phyloP scores from a whole-genome alignment of 2,329 filamentous ascomycete genomes.

The Diatrype stigma region DNA sequence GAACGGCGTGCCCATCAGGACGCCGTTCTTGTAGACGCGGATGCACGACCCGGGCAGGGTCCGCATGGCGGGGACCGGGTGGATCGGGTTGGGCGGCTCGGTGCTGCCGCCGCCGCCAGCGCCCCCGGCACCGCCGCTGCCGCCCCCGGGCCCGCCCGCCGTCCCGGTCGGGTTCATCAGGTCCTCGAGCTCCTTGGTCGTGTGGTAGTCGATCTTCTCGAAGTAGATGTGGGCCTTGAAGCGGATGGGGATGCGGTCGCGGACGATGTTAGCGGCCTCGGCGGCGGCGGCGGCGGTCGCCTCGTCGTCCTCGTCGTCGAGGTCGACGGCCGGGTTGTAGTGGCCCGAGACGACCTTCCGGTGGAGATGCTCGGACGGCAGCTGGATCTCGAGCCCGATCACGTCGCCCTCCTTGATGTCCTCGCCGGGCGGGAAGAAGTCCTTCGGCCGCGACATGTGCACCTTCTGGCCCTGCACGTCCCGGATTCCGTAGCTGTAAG shows the following conservation, averaged over 20 bases:
- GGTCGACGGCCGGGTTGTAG: slow-evolving; percentile 82
- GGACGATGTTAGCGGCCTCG: slow-evolving; percentile 76
- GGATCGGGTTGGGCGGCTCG: slow-evolving; percentile 66
- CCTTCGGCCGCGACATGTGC: slow-evolving; percentile 88
- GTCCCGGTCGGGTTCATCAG: slow-evolving; percentile 65
- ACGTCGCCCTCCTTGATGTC: slow-evolving; percentile 87
- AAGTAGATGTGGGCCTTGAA: slow-evolving; percentile 94
- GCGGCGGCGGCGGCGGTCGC: slow-evolving; percentile 43
- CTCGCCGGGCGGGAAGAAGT: slow-evolving; percentile 76
- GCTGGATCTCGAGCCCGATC: slow-evolving; percentile 80
- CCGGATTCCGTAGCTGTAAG: slow-evolving; percentile 89
- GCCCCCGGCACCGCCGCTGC: slow-evolving; percentile 23
- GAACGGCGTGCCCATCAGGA: slow-evolving; percentile 80
- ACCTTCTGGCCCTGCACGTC: slow-evolving; percentile 89
- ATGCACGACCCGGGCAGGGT: slow-evolving; percentile 84
- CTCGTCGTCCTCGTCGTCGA: slow-evolving; percentile 58
- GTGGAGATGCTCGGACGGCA: slow-evolving; percentile 81
- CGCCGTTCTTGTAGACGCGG: slow-evolving; percentile 89
- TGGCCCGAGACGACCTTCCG: slow-evolving; percentile 82
- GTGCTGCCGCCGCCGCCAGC: slow-evolving; percentile 39
- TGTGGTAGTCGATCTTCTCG: slow-evolving; percentile 85
- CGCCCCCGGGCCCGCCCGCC: slow-evolving; percentile 36
- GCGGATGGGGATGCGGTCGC: slow-evolving; percentile 89
- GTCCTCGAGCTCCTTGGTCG: slow-evolving; percentile 84
- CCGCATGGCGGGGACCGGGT: slow-evolving; percentile 69